Conservation (phyloP, 805 yeast genomes). For the Lipomyces mesembrius region DNA sequence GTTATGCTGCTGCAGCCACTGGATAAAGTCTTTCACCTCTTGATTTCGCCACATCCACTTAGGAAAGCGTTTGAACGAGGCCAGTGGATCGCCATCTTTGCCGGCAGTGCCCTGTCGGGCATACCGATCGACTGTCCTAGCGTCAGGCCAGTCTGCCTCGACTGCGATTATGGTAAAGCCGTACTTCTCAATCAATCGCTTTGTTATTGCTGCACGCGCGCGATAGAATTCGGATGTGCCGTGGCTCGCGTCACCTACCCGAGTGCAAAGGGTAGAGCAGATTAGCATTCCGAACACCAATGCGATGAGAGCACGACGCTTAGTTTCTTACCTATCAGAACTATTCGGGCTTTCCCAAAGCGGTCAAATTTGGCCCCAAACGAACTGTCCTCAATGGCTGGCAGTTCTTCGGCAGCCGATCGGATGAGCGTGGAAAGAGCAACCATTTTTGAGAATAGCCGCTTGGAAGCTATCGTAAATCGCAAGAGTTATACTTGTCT, state of each 20-base stretch:
- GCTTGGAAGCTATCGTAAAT: background rate
- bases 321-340: conserved; percentile 1
- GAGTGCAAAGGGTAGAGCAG: background rate
- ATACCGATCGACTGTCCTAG: conserved; percentile 5
- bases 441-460: background rate
- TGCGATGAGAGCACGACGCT: background rate
- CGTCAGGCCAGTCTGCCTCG: conserved; percentile 16
- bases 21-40: conserved; percentile 7
- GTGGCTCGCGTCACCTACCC: conserved; percentile 9
- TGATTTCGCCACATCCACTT: conserved; percentile 11
- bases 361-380: conserved; percentile 8
- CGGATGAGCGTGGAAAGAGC: background rate
- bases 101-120: background rate
- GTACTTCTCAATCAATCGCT: conserved; percentile 4
- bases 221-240: conserved; percentile 9
- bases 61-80: conserved; percentile 5
- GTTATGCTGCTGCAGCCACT: conserved; percentile 11
- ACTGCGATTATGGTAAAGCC: conserved; percentile 7
- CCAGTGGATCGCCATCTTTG: conserved; percentile 7
- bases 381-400: conserved; percentile 5
- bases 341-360: background rate
- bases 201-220: conserved; percentile 8
- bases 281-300: background rate
- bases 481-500: background rate
- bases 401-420: conserved; percentile 8